These are phyloP conservation scores for Cryphonectria nitschkei DNA, from an alignment of 2,329 filamentous ascomycete species.

Conservation along the genomic window DNA sequence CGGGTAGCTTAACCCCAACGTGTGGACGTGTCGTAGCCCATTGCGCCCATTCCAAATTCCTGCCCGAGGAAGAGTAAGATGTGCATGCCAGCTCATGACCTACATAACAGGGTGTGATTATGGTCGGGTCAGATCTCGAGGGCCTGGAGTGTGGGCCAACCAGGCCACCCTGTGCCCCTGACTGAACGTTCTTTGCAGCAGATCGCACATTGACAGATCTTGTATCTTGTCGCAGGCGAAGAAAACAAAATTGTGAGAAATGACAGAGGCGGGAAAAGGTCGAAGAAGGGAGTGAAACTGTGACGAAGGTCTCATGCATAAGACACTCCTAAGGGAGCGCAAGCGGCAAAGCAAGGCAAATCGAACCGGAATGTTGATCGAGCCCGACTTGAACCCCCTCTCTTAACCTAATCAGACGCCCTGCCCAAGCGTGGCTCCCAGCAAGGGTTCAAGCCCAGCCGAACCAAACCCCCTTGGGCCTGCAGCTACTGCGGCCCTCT, in stretches of 20 bases:
- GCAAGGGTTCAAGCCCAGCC: neutral
- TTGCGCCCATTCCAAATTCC: neutral
- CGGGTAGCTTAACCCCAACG: constrained; percentile 5
- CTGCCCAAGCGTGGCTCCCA: neutral
- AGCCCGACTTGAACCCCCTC: neutral
- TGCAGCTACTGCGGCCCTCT: neutral
- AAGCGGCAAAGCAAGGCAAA: constrained; percentile 6
- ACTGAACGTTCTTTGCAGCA: constrained; percentile 21
- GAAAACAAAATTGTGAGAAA: constrained; percentile 10
- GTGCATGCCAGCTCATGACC: neutral
- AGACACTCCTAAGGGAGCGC: neutral
- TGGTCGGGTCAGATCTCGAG: neutral
- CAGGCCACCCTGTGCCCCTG: neutral
- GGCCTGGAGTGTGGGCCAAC: neutral
- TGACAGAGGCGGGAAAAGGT: neutral
- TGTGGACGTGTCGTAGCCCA: neutral
- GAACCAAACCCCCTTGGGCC: neutral
- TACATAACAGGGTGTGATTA: neutral
- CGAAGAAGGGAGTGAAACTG: constrained; percentile 3
- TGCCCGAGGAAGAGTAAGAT: neutral
- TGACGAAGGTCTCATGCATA: neutral
- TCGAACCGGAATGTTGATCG: constrained; percentile 3
- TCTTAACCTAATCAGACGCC: neutral
- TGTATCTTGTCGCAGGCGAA: constrained; percentile 7
- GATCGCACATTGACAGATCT: constrained; percentile 27